A percentile compares a stretch with the other conserved stretches of the same genome.
Evolutionary conservation across 306 rosid species (phyloP).

Genomic region (Prosopis cineraria): DNA sequence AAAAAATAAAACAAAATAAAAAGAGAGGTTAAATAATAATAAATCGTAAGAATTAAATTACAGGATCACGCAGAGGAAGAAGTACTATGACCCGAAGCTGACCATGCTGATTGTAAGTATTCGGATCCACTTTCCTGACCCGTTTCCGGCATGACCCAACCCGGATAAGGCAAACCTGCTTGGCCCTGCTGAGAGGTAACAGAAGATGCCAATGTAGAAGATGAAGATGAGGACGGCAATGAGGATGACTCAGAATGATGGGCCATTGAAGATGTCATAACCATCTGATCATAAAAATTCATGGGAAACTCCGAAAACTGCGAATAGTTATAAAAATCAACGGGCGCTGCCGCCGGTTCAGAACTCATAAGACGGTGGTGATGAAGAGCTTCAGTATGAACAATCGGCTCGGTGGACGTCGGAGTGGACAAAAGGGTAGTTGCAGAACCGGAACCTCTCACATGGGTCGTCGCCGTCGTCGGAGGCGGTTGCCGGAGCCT

Average conservation of each 20-base stretch:
- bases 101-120: constrained; percentile 25
- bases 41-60: neutral
- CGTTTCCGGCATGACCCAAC: neutral
- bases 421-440: constrained; percentile 44
- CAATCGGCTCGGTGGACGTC: constrained; percentile 50
- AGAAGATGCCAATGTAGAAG: constrained; percentile 25
- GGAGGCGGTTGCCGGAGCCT: constrained; percentile 39
- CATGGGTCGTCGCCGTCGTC: constrained; percentile 14
- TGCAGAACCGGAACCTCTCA: constrained; percentile 2
- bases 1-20: too few species aligned
- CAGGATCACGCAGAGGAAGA: constrained; percentile 34
- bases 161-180: neutral
- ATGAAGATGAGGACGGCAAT: constrained; percentile 15
- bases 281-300: constrained; percentile 34
- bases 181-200: constrained; percentile 34
- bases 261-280: constrained; percentile 35
- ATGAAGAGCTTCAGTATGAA: constrained; percentile 39
- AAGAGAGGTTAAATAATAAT: too few species aligned
- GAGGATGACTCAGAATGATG: constrained; percentile 38
- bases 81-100: constrained; percentile 33
- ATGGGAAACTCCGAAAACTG: constrained; percentile 23
- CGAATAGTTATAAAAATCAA: neutral
- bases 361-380: neutral
- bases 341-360: neutral
- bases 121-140: neutral